Evolutionary conservation across 169 alveolate genomes (phyloP), one percentile per base, ranked within the genome.

Genomic region (Plasmodium adleri): DNA sequence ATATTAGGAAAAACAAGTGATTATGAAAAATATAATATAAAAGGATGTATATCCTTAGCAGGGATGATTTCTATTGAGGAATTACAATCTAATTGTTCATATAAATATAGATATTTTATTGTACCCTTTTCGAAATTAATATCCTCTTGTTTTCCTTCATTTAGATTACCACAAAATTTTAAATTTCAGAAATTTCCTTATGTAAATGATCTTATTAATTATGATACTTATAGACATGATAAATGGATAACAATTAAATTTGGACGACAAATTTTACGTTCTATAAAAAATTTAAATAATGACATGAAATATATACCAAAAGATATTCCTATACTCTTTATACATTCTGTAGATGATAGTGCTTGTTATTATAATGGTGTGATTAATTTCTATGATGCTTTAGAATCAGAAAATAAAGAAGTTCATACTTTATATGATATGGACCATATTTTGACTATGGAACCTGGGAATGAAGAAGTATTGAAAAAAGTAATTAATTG

Each of bases 1-100:
- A 20, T 88, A 49, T 26, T 45, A 60, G 49, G 94, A 80, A 70
- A 92, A 49, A 45, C 89, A 39, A 17, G 67, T 24, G 56, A 90
- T 88, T 47, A 74, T 59, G 6, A 72, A 92, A 32, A 91, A 75
- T 71, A 89, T 93, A 73, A 74, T 73, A 22, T 75, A 22, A 26
- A 71, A 93, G 66, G 92, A 90, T 47, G 58, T 72, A 28, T 60
- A 28, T 43, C 80, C 70, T 28, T 66, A 66, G 24, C 74, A 22
- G 17, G 74, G 22, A 66, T 66, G 32, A 66, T 66, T 66, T 66
- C 74, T n/a, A 17, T 66, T 0, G 74, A 66, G 13, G 3, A 15
- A 66, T 6, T 17, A 26, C 54, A 54, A 10, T 66, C 74, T 24
- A 8, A 54, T 24, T 13, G 74, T 66, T 66, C 74, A 17, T 66